Evolutionary conservation across 2,329 filamentous ascomycete species (phyloP), one percentile per base, ranked within the genome.

Genomic region (Lachnellula cervina): DNA sequence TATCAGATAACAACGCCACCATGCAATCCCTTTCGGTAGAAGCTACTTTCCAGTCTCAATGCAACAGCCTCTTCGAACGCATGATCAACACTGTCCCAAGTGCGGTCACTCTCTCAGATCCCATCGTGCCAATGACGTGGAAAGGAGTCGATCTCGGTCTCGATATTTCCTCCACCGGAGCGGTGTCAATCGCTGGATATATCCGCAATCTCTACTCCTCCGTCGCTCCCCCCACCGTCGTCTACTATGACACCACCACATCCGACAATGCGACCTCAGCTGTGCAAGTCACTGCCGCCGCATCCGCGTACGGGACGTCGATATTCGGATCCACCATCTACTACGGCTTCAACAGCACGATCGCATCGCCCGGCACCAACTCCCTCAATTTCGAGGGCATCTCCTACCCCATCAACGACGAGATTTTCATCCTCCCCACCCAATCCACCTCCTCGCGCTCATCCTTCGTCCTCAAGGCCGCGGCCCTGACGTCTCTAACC

Each of bases 371-470:
- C 23, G 54, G 51, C 13, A 59, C 57, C 3, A 59, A 48, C 11
- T 48, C 54, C 1, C 28, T 61, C 11, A 51, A 42, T 35, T 54
- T 59, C 35, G 28, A 55, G 38, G 43, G n/a, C 11, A 38, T 52
- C n/a, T 28, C 45, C 0, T 59, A 57, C 11, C 37, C 54, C 5
- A 46, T 56, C 52, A 56, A 58, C 28, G 58, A 60, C 23, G 32
- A 56, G 34, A 59, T 61, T n/a, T 59, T 61, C 45, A 37, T 61
- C 16, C 51, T 61, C 8, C 45, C 56, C 2, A 19, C 49, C 2
- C 51, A 58, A 47, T 58, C 58, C 16, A 47, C 50, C 19, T 46
- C 51, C 11, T 44, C 25, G n/a, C 37, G 43, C 5, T 32, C 43
- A 2, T 28, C 52, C 34, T 44, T 59, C 40, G 38, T 49, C 21